Base-by-base conservation (phyloP, 108 stramenopile genomes). In the Skeletonema grethae region DNA sequence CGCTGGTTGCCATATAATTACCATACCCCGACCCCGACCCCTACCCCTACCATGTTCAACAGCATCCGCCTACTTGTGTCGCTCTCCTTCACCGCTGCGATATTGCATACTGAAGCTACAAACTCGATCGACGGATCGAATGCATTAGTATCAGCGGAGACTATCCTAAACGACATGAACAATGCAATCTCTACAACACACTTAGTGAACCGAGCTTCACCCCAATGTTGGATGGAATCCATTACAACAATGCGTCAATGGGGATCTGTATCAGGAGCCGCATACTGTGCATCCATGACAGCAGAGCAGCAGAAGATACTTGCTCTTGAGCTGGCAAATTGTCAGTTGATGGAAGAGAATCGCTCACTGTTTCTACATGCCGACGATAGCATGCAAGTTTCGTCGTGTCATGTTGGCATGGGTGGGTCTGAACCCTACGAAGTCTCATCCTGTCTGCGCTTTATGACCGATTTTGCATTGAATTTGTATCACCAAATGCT, bases 281-380 rank as follows among this genome's bases (percentile, higher is more conserved):
- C 36, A 24, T 80, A 65, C 57, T 80, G 72, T 30, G 69, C 80
- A 31, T 61, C 80, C 57, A 74, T 80, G 80, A 70, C 80, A 43
- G 46, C 39, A 2, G 73, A 73, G 30, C 69, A 80, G 38, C 63
- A 69, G 15, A 64, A 74, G 4, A 10, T 74, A 18, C 67, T 80
- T 10, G 80, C 80, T 22, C 31, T 80, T 31, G 80, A 80, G 60
- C 57, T 80, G 69, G 74, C 80, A 7, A 24, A 67, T 30, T 80
- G 80, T 55, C 72, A 80, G 41, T 66, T 80, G 22, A 66, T 30
- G 58, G 73, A 70, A 35, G 63, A 36, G 24, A 58, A 61, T 18
- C 62, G 69, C 15, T 15, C 57, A 1, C 45, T 69, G 22, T 80
- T 68, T 46, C 12, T 12, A 12, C 50, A 36, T 36, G 48, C 29